These are phyloP conservation scores for Closterium sp. DNA, from an alignment of 139 green algal species.

Conservation along the genomic window DNA sequence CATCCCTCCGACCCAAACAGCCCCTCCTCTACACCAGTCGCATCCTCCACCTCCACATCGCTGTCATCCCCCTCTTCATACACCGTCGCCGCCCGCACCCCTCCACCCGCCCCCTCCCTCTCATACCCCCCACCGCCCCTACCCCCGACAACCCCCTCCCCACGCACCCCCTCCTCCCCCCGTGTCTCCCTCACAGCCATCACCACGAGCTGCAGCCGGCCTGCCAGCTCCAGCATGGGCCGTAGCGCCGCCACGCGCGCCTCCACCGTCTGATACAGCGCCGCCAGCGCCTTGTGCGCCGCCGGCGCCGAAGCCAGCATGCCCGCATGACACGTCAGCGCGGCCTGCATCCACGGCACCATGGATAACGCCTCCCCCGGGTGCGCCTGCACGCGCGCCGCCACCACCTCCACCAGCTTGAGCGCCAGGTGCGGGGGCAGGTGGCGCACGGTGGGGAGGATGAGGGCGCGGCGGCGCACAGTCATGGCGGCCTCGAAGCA, in stretches of 20 bases:
- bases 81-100: neutral
- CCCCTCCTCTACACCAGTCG: neutral
- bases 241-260: neutral
- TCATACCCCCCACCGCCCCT: neutral
- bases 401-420: too few species aligned
- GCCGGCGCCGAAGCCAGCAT: neutral
- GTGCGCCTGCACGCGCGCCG: too few species aligned
- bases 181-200: neutral
- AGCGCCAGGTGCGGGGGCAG: too few species aligned
- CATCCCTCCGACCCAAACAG: neutral
- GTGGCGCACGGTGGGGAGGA: too few species aligned
- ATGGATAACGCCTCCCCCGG: too few species aligned
- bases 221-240: neutral
- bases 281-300: neutral
- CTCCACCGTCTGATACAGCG: slow-evolving; percentile 1
- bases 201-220: neutral
- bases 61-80: neutral
- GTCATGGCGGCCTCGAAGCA: too few species aligned
- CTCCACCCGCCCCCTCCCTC: neutral
- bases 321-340: neutral
- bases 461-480: too few species aligned
- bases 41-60: neutral
- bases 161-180: neutral
- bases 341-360: slow-evolving; percentile 1
- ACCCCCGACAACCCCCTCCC: neutral